Base-by-base conservation (phyloP, 2,329 filamentous ascomycete genomes). In the Arachnopeziza araneosa region DNA sequence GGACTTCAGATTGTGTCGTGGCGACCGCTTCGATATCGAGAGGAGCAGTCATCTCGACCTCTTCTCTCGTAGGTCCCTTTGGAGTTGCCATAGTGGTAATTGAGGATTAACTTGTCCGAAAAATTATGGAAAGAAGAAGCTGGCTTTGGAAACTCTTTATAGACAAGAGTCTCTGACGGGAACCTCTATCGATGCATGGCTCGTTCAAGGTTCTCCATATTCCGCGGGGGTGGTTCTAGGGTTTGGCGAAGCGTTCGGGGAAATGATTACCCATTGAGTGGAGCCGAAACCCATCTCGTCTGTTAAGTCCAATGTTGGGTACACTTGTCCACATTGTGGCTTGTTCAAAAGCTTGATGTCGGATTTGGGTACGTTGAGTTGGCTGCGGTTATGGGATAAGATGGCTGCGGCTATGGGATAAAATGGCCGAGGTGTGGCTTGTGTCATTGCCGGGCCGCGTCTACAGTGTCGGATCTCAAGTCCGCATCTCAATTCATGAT, bases 21-120 rank as follows among this genome's bases (percentile, higher is more conserved):
- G 72, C 52, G 76, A 75, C 8, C 77, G 70, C 59, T 75, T 77
- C 50, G 24, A 54, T 54, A 54, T 54, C 52, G 1, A 32, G 24
- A 54, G 52, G 24, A 30, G 26, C 26, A 32, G 52, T 32, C 52
- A 54, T 54, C 52, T 54, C 52, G 24, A 54, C 52, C 17, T 54
- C 24, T 54, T 54, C 22, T 26, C 12, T 14, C 3, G 24, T 8
- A 2, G 52, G 24, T n/a, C 12, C 2, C 32, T 54, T 54, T n/a
- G 22, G 9, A 12, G 24, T 54, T 12, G 52, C 8, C 52, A 54
- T 54, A 10, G 12, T 44, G 36, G 17, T 5, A 44, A 44, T 44
- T 3, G 17, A 12, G 12, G 17, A 44, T 3, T 14, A 12, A 44
- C 32, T 32, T 44, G 17, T 44, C 17, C 17, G 26, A 44, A 44